A percentile compares a stretch with the other conserved stretches of the same genome.
These are phyloP conservation scores for Geranomyces michiganensis DNA, from an alignment of 192 early-diverging fungal species.

Conservation along the genomic window DNA sequence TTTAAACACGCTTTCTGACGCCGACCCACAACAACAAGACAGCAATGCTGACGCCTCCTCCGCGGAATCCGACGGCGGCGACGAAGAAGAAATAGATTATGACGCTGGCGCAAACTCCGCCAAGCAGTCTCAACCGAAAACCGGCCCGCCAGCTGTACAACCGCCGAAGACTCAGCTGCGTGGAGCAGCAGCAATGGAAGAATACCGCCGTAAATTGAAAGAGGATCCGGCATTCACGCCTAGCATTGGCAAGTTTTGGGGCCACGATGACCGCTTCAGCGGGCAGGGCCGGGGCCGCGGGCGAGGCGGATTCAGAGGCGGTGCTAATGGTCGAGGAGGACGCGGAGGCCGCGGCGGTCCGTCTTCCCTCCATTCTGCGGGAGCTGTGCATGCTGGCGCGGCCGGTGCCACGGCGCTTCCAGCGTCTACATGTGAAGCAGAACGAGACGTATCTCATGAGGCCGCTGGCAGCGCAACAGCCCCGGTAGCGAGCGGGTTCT, in stretches of 20 bases:
- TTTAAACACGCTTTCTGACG: background rate
- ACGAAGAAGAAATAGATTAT: constrained; percentile 11
- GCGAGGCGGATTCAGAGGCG: constrained; percentile 15
- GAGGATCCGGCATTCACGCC: constrained; percentile 41
- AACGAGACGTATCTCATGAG: background rate
- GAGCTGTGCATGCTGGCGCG: background rate
- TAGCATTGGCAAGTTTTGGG: constrained; percentile 34
- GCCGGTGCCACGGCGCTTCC: background rate
- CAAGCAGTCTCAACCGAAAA: too few species aligned
- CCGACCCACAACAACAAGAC: background rate
- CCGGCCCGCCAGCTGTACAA: background rate
- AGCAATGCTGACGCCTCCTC: background rate
- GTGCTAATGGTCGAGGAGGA: too few species aligned
- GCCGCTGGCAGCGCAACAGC: background rate
- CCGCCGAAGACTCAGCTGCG: background rate
- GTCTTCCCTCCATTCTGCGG: background rate
- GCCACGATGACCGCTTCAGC: constrained; percentile 35
- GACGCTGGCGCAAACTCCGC: background rate
- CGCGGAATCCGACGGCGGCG: constrained; percentile 1
- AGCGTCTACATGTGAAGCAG: background rate
- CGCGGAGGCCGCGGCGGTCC: constrained; percentile 7
- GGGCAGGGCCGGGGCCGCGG: constrained; percentile 18
- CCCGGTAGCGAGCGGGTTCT: background rate
- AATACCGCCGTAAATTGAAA: constrained; percentile 23
- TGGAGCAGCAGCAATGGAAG: constrained; percentile 6